Percentiles rank a stretch among this genome's conserved stretches.
Conservation (phyloP, 108 stramenopile genomes). For the Bacterosira constricta region DNA sequence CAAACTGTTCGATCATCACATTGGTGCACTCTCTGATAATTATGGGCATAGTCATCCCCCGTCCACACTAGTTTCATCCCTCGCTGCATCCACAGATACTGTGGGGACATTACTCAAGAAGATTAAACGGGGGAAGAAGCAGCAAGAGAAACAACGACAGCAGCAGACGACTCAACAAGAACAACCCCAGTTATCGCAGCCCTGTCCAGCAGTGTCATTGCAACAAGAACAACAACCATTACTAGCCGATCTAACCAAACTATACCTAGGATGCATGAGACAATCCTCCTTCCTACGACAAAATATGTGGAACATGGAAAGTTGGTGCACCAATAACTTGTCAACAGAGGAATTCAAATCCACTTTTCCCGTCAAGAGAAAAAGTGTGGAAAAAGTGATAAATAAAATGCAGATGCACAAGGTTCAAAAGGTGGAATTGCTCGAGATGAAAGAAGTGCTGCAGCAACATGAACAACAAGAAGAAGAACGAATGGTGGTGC, state of each 20-base stretch:
- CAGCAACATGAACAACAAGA: no score
- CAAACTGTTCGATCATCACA: slow-evolving; percentile 19
- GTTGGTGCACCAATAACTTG: slow-evolving; percentile 11
- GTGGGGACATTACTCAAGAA: not conserved
- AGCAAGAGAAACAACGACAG: not conserved
- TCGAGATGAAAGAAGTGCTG: not conserved
- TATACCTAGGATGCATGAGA: slow-evolving; percentile 8
- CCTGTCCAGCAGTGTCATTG: not conserved
- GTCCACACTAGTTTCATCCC: not conserved
- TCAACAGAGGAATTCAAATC: not conserved
- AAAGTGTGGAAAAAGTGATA: slow-evolving; percentile 12
- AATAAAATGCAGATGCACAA: not conserved
- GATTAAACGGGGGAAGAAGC: not conserved
- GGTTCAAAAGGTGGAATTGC: not conserved
- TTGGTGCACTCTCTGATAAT: slow-evolving; percentile 15
- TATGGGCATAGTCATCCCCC: slow-evolving; percentile 2
- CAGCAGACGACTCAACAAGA: no score
- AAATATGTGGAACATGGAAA: slow-evolving; percentile 39
- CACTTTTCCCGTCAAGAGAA: slow-evolving; percentile 9
- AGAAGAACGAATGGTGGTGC: no score
- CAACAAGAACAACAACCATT: slow-evolving; percentile 5
- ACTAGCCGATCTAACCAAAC: slow-evolving; percentile 24
- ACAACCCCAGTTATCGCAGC: no score
- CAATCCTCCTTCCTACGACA: slow-evolving; percentile 35
- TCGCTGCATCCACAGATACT: not conserved